phyloP scores from a whole-genome alignment of 2,329 filamentous ascomycete genomes.

The Bipolaris sorokiniana region DNA sequence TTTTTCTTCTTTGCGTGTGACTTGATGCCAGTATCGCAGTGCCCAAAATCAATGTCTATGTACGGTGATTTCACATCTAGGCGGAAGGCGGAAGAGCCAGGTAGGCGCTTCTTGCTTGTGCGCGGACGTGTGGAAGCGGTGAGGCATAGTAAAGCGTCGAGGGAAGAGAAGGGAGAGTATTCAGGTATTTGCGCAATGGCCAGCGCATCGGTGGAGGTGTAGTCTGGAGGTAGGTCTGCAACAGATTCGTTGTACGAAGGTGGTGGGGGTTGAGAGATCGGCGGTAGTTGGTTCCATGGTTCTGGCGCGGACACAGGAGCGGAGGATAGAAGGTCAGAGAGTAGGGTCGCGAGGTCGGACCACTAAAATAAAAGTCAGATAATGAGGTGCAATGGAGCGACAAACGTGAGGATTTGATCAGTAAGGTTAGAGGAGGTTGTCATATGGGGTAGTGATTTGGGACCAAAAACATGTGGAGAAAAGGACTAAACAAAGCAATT shows the following conservation, averaged over 20 bases:
- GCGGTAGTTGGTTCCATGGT: conserved; percentile 33
- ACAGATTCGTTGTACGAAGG: conserved; percentile 54
- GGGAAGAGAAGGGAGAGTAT: conserved; percentile 40
- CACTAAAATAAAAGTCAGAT: conserved; percentile 37
- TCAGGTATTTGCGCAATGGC: conserved; percentile 47
- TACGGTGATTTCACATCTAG: conserved; percentile 42
- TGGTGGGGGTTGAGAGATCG: conserved; percentile 37
- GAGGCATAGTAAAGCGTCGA: conserved; percentile 41
- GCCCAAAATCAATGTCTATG: conserved; percentile 63
- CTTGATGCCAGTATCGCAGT: conserved; percentile 58
- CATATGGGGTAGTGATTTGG: conserved; percentile 18
- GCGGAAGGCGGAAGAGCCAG: conserved; percentile 35
- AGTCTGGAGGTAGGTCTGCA: conserved; percentile 54
- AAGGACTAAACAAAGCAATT: conserved; percentile 32
- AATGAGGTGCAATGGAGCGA: conserved; percentile 5
- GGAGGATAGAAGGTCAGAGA: conserved; percentile 24
- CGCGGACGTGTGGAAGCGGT: conserved; percentile 38
- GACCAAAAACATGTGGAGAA: conserved; percentile 26
- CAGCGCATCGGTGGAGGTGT: conserved; percentile 51
- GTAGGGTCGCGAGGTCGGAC: conserved; percentile 29
- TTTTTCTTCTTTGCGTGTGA: conserved; percentile 63
- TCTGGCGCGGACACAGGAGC: conserved; percentile 29
- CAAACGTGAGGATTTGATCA: conserved; percentile 10
- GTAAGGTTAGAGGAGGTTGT: conserved; percentile 8
- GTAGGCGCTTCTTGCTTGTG: conserved; percentile 37